Base-by-base conservation (phyloP, 2,329 filamentous ascomycete species). In the Ilyonectria destructans region DNA sequence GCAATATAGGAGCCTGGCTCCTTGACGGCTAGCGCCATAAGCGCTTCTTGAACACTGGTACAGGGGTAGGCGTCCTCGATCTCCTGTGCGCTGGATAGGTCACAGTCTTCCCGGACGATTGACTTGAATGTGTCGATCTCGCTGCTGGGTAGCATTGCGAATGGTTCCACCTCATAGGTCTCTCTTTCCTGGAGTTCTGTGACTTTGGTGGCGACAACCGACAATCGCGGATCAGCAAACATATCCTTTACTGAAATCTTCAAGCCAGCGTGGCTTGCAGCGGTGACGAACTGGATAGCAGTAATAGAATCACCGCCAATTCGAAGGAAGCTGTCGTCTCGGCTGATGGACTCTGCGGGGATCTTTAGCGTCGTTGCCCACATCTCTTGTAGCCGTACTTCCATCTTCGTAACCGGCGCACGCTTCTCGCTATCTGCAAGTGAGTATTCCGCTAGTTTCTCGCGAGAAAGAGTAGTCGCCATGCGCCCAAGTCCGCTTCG, bases 31-130 rank as follows among this genome's bases (percentile, higher is more conserved):
- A 69, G 40, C 2, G 68, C 74, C 23, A 83, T 68, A 3, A 84
- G 72, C 1, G 80, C 79, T 63, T 78, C 78, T 43, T 83, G 81
- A 0, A 82, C 60, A 1, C 78, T 69, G 0, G 80, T 79, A 62
- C 78, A 81, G 3, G 81, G 82, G 37, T 78, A 58, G 12, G 45
- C 37, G 43, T 65, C 62, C 8, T 56, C 15, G 23, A 63, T 52
- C 3, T 12, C 15, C 7, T 62, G 37, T 5, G 10, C 19, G 9
- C 17, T 6, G 17, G 19, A n/a, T 3, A 62, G 21, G 7, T 48
- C 10, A 6, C 59, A 62, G 46, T 62, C 37, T 7, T n/a, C 49
- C 10, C 29, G 49, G 3, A 62, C 35, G 13, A 7, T 48, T 4
- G 29, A 26, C 19, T 55, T 46, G 29, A 62, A 48, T 15, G 17